Base-by-base conservation (phyloP, 2,329 filamentous ascomycete species). In the Penicillium sp. region DNA sequence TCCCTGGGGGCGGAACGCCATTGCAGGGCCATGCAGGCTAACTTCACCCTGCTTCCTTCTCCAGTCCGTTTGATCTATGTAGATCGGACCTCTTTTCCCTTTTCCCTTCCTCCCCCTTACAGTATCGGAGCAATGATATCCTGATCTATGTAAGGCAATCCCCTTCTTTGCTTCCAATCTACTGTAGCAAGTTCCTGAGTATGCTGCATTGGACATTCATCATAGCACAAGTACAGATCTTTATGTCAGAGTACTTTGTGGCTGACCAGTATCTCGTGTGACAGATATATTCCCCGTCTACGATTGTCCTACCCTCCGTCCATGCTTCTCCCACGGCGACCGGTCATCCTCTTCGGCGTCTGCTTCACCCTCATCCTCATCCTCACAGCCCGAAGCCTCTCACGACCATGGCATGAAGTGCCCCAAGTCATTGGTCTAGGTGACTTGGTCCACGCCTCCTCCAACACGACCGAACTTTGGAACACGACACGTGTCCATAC, bases 401-500 rank as follows among this genome's bases (percentile, higher is more conserved):
- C 65, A n/a, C 56, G 56, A 48, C 57, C 62, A 67, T 72, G 69
- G 69, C 58, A 56, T 50, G 55, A 60, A 8, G 54, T 66, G 16
- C 65, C 69, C 13, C 69, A 71, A 56, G 59, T 59, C 22, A 56
- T 73, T 28, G 69, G 70, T n/a, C 52, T 73, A 28, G 69, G 70
- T 7, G 70, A 72, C 12, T 34, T 64, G 33, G 51, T 63, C 18
- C 18, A 46, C 18, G 52, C 55, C 6, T 29, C 30, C 16, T 37
- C 28, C 12, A 42, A 48, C 53, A 54, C 10, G 49, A 52, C 52
- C 38, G 56, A 31, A 41, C 62, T 64, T 41, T 46, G 54, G 42
- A 61, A 53, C 18, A 50, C 53, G 9, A 36, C 35, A 29, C 43
- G 49, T 9, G 42, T 49, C 8, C 40, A 48, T 18, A 59, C 57